phyloP scores from a whole-genome alignment of 2,329 filamentous ascomycete genomes.

The Arthroderma sp. region DNA sequence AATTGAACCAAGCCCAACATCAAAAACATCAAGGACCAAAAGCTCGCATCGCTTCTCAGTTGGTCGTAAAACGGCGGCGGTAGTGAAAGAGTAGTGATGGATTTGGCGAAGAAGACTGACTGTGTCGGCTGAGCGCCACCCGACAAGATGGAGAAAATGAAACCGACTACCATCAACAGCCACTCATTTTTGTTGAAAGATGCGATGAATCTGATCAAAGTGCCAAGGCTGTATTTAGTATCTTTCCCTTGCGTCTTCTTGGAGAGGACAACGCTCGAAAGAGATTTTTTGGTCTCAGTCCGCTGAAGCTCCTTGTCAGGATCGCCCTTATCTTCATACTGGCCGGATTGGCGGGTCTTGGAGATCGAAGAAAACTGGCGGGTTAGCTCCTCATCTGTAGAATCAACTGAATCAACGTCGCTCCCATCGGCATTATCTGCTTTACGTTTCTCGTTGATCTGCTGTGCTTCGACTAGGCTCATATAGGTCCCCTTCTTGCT shows the following conservation, averaged over 20 bases:
- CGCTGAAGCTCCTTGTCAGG: slow-evolving; percentile 23
- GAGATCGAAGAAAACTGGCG: slow-evolving; percentile 5
- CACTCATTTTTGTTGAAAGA: slow-evolving; percentile 67
- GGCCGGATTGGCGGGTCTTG: slow-evolving; percentile 16
- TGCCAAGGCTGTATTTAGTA: slow-evolving; percentile 55
- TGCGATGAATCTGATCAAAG: slow-evolving; percentile 63
- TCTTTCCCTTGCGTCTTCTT: slow-evolving; percentile 38
- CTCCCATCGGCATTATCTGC: slow-evolving; percentile 15
- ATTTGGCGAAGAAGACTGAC: slow-evolving; percentile 77
- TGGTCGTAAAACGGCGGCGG: slow-evolving; percentile 38
- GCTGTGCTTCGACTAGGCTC: slow-evolving; percentile 77
- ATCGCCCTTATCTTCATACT: slow-evolving; percentile 22
- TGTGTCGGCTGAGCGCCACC: slow-evolving; percentile 68
- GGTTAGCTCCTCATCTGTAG: slow-evolving; percentile 13
- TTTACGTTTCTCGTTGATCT: slow-evolving; percentile 49
- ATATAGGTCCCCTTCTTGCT: slow-evolving; percentile 60
- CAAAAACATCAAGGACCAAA: slow-evolving; percentile 81
- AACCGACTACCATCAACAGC: slow-evolving; percentile 57
- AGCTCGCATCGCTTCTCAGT: slow-evolving; percentile 59
- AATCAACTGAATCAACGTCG: slow-evolving; percentile 15
- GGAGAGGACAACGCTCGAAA: slow-evolving; percentile 58
- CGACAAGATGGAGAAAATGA: slow-evolving; percentile 61
- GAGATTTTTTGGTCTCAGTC: slow-evolving; percentile 39
- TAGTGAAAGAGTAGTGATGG: slow-evolving; percentile 59
- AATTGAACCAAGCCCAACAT: slow-evolving; percentile 68